phyloP scores from a whole-genome alignment of 2,329 filamentous ascomycete species.

The Cladosporium sp. region DNA sequence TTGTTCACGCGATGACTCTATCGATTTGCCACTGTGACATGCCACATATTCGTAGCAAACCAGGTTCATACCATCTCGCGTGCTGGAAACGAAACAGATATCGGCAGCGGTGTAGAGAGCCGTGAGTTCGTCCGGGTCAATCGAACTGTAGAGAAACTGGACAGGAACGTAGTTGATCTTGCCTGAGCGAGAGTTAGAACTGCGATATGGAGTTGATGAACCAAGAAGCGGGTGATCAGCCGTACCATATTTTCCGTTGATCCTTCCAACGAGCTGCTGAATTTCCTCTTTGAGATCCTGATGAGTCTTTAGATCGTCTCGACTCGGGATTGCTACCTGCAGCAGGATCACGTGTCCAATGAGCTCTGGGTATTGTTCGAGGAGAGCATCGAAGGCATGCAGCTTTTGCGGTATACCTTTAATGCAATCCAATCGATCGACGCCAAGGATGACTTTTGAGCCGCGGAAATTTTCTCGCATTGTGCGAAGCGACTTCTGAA shows the following conservation, averaged over 20 bases:
- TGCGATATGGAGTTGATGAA: not conserved
- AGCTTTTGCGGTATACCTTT: slow-evolving; percentile 87
- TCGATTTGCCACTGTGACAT: slow-evolving; percentile 70
- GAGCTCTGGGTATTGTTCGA: slow-evolving; percentile 84
- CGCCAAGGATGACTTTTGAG: slow-evolving; percentile 86
- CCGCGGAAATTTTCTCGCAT: slow-evolving; percentile 78
- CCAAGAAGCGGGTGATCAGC: slow-evolving; percentile 40
- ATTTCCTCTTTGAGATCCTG: slow-evolving; percentile 85
- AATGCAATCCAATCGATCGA: slow-evolving; percentile 82
- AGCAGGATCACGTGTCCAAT: slow-evolving; percentile 82
- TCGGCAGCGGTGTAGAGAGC: slow-evolving; percentile 81
- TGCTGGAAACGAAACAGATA: slow-evolving; percentile 85
- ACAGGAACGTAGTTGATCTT: slow-evolving; percentile 84
- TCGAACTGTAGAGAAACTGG: slow-evolving; percentile 86
- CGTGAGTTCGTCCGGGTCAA: slow-evolving; percentile 82
- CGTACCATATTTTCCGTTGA: slow-evolving; percentile 75
- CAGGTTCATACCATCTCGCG: slow-evolving; percentile 93
- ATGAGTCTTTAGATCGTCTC: slow-evolving; percentile 70
- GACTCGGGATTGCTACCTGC: slow-evolving; percentile 70
- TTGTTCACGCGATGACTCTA: not conserved
- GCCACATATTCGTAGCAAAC: slow-evolving; percentile 88
- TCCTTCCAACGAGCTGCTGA: slow-evolving; percentile 78
- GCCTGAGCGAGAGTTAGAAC: slow-evolving; percentile 30
- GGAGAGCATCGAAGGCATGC: slow-evolving; percentile 82
- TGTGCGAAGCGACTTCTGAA: slow-evolving; percentile 64